These are phyloP conservation scores for Debaryomyces sp. DNA, from an alignment of 1,139 yeast genomes.

Conservation along the genomic window DNA sequence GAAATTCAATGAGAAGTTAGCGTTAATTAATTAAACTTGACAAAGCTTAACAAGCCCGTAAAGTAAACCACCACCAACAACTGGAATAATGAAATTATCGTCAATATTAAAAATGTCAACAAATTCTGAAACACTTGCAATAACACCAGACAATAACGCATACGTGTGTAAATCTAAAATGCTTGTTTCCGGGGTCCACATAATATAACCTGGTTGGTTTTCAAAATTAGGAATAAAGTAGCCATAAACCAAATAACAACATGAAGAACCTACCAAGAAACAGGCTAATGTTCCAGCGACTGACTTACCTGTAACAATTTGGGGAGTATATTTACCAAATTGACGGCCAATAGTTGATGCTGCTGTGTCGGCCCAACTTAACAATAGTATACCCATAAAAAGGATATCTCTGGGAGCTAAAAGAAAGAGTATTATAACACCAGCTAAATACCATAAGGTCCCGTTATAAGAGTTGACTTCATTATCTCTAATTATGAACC, in stretches of 20 bases:
- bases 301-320: slow-evolving; percentile 71
- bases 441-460: slow-evolving; percentile 80
- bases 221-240: slow-evolving; percentile 63
- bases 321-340: slow-evolving; percentile 83
- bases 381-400: slow-evolving; percentile 70
- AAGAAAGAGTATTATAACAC: slow-evolving; percentile 69
- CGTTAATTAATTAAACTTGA: slow-evolving; percentile 12
- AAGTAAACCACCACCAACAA: slow-evolving; percentile 69
- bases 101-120: slow-evolving; percentile 75
- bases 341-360: slow-evolving; percentile 92
- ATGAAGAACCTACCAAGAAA: slow-evolving; percentile 66
- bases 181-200: slow-evolving; percentile 70
- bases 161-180: slow-evolving; percentile 51
- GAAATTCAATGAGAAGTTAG: background rate
- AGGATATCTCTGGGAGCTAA: slow-evolving; percentile 80
- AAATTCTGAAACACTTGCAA: slow-evolving; percentile 86
- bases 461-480: slow-evolving; percentile 79
- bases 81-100: slow-evolving; percentile 94
- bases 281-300: slow-evolving; percentile 92
- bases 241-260: slow-evolving; percentile 71
- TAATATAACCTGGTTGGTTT: slow-evolving; percentile 52
- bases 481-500: slow-evolving; percentile 80
- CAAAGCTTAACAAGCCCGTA: slow-evolving; percentile 40
- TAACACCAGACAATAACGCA: slow-evolving; percentile 69
- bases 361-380: slow-evolving; percentile 98